phyloP scores from a whole-genome alignment of 192 early-diverging fungal species.

The Linnemannia schmuckeri region DNA sequence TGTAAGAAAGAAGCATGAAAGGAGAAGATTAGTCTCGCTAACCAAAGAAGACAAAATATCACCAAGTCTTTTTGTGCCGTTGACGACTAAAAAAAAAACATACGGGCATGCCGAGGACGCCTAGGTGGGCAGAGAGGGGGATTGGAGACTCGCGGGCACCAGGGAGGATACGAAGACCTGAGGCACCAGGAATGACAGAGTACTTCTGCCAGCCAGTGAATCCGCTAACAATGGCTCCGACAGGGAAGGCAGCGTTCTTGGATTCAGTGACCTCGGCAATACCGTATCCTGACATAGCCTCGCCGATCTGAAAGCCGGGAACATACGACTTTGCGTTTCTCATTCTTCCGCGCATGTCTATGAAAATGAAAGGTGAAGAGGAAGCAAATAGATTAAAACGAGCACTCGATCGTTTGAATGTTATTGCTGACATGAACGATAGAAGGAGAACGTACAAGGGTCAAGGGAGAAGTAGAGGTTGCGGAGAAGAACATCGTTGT shows the following conservation, averaged over 20 bases:
- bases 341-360: conserved; percentile 54
- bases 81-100: neutral
- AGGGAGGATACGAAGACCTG: conserved; percentile 32
- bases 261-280: conserved; percentile 81
- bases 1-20: neutral
- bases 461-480: conserved; percentile 79
- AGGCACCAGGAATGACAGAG: conserved; percentile 30
- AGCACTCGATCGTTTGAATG: neutral
- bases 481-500: conserved; percentile 70
- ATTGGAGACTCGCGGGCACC: conserved; percentile 41
- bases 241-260: conserved; percentile 66
- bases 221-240: conserved; percentile 79
- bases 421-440: conserved; percentile 49
- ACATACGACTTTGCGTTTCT: conserved; percentile 36
- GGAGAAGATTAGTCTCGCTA: neutral
- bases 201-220: conserved; percentile 64
- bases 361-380: neutral
- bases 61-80: neutral
- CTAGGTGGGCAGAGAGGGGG: conserved; percentile 40
- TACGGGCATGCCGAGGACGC: conserved; percentile 57
- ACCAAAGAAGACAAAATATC: too few species aligned
- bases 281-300: conserved; percentile 73
- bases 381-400: neutral
- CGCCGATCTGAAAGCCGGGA: conserved; percentile 52
- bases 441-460: conserved; percentile 77